Evolutionary conservation across 1,139 yeast genomes (phyloP).

Genomic region (Saccharomyces hybrid): DNA sequence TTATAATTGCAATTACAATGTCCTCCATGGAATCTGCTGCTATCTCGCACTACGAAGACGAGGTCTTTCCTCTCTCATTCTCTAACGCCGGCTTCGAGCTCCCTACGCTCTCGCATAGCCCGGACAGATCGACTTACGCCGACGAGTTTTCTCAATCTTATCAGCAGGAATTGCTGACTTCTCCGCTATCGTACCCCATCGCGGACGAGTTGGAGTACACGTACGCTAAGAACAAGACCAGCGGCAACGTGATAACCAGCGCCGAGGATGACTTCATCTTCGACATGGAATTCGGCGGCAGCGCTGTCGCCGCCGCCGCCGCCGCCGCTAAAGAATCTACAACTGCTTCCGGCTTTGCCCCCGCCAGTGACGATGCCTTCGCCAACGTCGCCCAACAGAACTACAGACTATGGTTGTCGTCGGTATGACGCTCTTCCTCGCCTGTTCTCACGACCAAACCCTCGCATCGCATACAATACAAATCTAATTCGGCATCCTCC

Average conservation of each 20-base stretch:
- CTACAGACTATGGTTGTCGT: conserved; percentile 24
- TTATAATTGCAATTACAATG: not conserved
- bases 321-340: not conserved
- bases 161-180: not conserved
- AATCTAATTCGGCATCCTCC: too few species aligned
- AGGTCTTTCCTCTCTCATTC: not conserved
- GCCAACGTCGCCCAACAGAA: conserved; percentile 25
- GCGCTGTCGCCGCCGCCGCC: not conserved
- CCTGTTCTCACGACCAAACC: not conserved
- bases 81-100: not conserved
- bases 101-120: not conserved
- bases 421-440: conserved; percentile 6
- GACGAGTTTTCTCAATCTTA: not conserved
- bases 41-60: not conserved
- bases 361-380: conserved; percentile 10
- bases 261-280: not conserved
- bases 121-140: not conserved
- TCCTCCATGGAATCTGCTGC: not conserved
- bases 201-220: not conserved
- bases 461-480: not conserved
- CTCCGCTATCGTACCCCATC: not conserved
- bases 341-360: not conserved
- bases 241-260: not conserved
- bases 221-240: not conserved
- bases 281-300: not conserved